Evolutionary conservation across 164 flowering plant genomes (phyloP), one percentile per base, ranked within the genome.

Genomic region (Protea cynaroides): DNA sequence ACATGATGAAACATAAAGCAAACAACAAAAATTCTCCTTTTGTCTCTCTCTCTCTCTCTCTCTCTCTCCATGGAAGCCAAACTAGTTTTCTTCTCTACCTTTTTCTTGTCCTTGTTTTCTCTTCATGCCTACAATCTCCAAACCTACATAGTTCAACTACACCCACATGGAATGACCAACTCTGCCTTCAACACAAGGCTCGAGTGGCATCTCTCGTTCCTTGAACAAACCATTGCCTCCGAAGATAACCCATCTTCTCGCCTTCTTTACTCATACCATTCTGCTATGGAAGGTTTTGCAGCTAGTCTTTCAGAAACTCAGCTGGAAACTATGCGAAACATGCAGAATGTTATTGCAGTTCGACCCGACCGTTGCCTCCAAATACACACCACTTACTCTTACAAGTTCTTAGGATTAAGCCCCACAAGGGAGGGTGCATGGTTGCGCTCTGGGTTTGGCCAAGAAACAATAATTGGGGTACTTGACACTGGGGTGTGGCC

Each of bases 401-500:
- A 86, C 82, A 85, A 84, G 78, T 90, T 90, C 80, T 69, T 90
- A 63, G 92, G 95, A 40, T 79, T 90, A 0, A 60, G 59, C 64
- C 56, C 74, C 5, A 47, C 60, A 0, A 62, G 46, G 9, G 65
- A 46, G 7, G 79, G 78, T 36, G 70, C 80, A 21, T 81, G 88
- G 87, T 44, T 25, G 22, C 65, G 55, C 61, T 73, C 92, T 0
- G 60, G 68, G 8, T 82, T 77, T 47, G 97, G 96, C 0, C 77
- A 65, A 7, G 96, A 90, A 15, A 66, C 87, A 7, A 82, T 93
- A 21, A 78, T 93, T 61, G 98, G 97, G 0, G 76, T 93, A 21
- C 82, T 93, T 29, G 98, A 94, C 67, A 85, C 90, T 8, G 98
- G 97, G 8, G 82, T 91, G 55, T 94, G 98, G 97, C 97, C 97